Evolutionary conservation across 305 asterid genomes (phyloP), one percentile per base, ranked within the genome.

Genomic region (Fraxinus sp.): DNA sequence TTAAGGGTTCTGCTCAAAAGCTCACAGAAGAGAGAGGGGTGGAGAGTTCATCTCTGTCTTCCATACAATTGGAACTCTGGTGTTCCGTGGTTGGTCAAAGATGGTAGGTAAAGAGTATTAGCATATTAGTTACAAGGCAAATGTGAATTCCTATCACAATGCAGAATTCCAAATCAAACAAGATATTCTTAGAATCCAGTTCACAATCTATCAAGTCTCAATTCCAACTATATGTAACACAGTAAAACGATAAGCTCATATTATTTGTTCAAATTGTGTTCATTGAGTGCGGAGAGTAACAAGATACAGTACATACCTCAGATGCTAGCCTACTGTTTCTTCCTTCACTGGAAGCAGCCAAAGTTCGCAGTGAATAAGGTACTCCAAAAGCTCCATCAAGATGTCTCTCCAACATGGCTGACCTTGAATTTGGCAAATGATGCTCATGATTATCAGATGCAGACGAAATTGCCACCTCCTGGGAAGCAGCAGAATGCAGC

Each of bases 381-480:
- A 86, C 74, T 75, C 93, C 93, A 30, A 86, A 81, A 81, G 92
- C 90, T 87, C 91, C 87, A 79, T 92, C 93, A 57, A 86, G 85
- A 52, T 91, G 95, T 85, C 98, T 93, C 91, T 91, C 98, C 87
- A 91, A 72, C 84, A 88, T 57, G 39, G 94, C 94, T 57, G 98
- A 81, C 84, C 98, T 92, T 18, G 91, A 83, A 86, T 76, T 84
- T 10, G 92, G 80, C 9, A 86, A 59, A 52, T 84, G 92, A 11
- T 84, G 91, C 73, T 84, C 90, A 24, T 80, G 89, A 86, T 66
- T 86, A 85, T 87, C 88, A 36, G 97, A 75, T 55, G 90, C 92
- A 79, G 94, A 88, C 3, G 90, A 57, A 87, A 81, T 86, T 9
- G 84, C 83, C 82, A 80, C 81, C 88, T 90, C 97, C 71, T 85